Evolutionary conservation across 2,329 filamentous ascomycete genomes (phyloP).

Genomic region (Chaetomiaceae sp.): DNA sequence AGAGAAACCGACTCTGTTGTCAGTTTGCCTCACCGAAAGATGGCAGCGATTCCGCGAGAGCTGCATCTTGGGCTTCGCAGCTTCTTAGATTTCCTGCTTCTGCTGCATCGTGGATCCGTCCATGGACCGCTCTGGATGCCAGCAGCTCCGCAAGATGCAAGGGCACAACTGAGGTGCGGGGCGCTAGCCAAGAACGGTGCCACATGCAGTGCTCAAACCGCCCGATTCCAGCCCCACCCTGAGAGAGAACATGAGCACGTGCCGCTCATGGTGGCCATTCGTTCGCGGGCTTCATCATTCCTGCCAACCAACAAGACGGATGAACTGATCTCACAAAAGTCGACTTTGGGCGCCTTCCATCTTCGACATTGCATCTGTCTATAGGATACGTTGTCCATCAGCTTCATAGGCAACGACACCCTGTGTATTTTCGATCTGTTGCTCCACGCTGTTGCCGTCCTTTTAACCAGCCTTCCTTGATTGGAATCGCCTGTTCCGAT

Average conservation of each 20-base stretch:
- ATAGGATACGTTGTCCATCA: background rate
- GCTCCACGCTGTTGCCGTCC: background rate
- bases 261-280: constrained; percentile 9
- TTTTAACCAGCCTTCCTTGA: background rate
- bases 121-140: constrained; percentile 13
- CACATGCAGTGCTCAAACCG: constrained; percentile 2
- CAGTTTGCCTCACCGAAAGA: background rate
- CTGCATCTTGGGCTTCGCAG: too few species aligned
- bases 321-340: background rate
- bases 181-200: constrained; percentile 5
- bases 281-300: constrained; percentile 5
- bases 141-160: background rate
- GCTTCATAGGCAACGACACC: background rate
- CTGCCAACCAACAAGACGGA: background rate
- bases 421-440: background rate
- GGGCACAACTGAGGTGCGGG: constrained; percentile 6
- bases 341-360: background rate
- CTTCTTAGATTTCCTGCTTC: background rate
- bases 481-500: background rate
- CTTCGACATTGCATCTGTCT: background rate
- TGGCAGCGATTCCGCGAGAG: too few species aligned
- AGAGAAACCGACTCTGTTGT: background rate
- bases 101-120: background rate
- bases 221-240: constrained; percentile 9
- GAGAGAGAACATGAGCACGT: constrained; percentile 15